Conservation (phyloP, 345 rosid species). For the Atalantia buxifolia region DNA sequence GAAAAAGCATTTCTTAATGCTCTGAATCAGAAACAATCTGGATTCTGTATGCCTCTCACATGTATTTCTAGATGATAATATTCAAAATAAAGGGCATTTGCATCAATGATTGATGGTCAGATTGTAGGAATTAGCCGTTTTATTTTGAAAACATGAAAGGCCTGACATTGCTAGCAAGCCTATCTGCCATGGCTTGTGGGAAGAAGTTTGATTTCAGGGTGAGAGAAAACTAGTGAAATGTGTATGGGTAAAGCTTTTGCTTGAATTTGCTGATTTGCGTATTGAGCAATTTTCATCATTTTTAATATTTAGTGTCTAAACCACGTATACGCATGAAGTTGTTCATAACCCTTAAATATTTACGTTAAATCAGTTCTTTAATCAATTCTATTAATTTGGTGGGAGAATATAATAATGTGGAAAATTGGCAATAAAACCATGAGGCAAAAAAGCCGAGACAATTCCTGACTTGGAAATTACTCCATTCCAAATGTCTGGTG, state of each 20-base stretch:
- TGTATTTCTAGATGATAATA: not conserved
- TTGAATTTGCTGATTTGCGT: not conserved
- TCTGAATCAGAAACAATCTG: not conserved
- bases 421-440: not conserved
- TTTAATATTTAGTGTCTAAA: too few relatives aligned
- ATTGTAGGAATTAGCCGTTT: not conserved
- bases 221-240: not conserved
- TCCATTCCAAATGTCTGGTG: constrained; percentile 25
- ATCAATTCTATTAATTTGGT: not conserved
- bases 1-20: not conserved
- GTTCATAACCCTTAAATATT: not conserved
- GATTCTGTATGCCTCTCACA: not conserved
- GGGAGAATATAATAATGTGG: not conserved
- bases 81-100: not conserved
- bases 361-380: not conserved
- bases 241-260: not conserved
- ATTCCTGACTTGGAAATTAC: constrained; percentile 23
- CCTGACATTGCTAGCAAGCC: not conserved
- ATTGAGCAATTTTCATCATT: not conserved
- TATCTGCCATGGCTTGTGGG: not conserved
- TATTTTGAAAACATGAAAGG: not conserved
- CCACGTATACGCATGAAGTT: not conserved
- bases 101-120: not conserved
- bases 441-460: constrained; percentile 10
- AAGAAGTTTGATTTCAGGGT: not conserved